Evolutionary conservation across 805 yeast genomes (phyloP).

Genomic region (Brettanomyces anomalus): DNA sequence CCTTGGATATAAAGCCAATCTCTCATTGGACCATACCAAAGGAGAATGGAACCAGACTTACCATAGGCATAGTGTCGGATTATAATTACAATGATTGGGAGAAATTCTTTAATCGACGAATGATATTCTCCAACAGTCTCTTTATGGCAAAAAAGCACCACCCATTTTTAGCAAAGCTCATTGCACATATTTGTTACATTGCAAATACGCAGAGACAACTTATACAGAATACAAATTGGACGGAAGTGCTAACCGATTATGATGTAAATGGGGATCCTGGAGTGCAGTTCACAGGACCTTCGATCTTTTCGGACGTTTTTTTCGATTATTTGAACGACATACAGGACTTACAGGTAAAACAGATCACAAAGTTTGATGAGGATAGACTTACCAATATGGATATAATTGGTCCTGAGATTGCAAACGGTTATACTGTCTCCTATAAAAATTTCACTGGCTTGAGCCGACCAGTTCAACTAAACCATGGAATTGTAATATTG

Average conservation of each 20-base stretch:
- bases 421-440: constrained; percentile 12
- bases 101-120: constrained; percentile 23
- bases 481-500: constrained; percentile 20
- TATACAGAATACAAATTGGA: constrained; percentile 21
- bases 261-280: constrained; percentile 28
- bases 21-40: constrained; percentile 19
- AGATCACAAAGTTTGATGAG: constrained; percentile 3
- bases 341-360: constrained; percentile 13
- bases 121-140: constrained; percentile 20
- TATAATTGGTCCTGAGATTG: constrained; percentile 19
- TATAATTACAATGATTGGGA: constrained; percentile 26
- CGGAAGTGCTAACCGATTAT: constrained; percentile 19
- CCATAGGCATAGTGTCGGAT: constrained; percentile 23
- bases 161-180: constrained; percentile 25
- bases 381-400: constrained; percentile 6
- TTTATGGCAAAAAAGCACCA: constrained; percentile 26
- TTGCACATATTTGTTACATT: constrained; percentile 24
- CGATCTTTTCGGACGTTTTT: constrained; percentile 27
- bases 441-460: constrained; percentile 19
- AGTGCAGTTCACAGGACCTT: constrained; percentile 25
- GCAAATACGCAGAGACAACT: constrained; percentile 17
- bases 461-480: constrained; percentile 23
- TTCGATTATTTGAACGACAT: constrained; percentile 23
- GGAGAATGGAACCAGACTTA: constrained; percentile 8
- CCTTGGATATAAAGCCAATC: constrained; percentile 41